Base-by-base conservation (phyloP, 352 stramenopile species). In the Vaucheria bursata region DNA sequence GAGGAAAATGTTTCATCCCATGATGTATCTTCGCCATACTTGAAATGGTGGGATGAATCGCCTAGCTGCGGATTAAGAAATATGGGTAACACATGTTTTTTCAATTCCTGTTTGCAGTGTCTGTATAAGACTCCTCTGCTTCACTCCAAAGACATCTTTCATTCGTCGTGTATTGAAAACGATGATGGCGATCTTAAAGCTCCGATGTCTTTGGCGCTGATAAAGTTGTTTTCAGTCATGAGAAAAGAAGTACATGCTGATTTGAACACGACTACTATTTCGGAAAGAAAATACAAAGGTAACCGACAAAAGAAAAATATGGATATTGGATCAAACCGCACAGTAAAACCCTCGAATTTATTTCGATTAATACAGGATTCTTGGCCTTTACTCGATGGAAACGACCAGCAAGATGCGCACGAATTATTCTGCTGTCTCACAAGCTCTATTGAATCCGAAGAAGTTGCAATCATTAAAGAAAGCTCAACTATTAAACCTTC, bases 341-440 rank as follows among this genome's bases (percentile, higher is more conserved):
- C 65, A 2, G 79, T 74, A 38, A 79, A 32, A 36, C 77, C 77
- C 40, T 74, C 52, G 31, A 31, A 31, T 36, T 37, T 82, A 39
- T 49, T 82, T 50, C 36, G 53, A 18, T 69, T 66, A 7, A 32
- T 82, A 7, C 77, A 82, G 50, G 66, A 39, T 53, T 38, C 53
- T 33, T 75, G 72, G 34, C 77, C 77, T 5, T 79, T 37, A 0
- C 79, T 82, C 52, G 76, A 73, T 36, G 77, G 59, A 1, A 69
- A 74, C 36, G 18, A 79, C 53, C 77, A 82, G 29, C 77, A 82
- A 29, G 77, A 82, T 35, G 77, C 77, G n/a, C 77, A 82, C 39
- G 77, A 82, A 45, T 31, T 82, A 1, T 82, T 82, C 71, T 73
- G 68, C 18, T 78, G 71, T 6, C 33, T 82, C 12, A 25, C 76